These are phyloP conservation scores for Populus tremula DNA, from an alignment of 345 rosid species.

Conservation along the genomic window DNA sequence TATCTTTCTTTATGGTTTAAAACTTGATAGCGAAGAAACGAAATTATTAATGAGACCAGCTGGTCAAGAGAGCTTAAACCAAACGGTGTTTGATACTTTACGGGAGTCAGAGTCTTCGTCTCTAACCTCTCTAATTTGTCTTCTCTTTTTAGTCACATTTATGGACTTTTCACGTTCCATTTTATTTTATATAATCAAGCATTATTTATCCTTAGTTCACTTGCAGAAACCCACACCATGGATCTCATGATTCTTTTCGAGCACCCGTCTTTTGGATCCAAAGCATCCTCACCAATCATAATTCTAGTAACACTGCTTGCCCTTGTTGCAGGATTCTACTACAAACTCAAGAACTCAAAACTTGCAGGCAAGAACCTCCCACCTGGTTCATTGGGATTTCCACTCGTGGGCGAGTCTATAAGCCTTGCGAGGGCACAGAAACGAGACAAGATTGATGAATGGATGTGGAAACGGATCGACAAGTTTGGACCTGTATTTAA, in stretches of 20 bases:
- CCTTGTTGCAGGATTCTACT: constrained; percentile 1
- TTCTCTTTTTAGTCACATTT: no score
- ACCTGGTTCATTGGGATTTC: constrained; percentile 1
- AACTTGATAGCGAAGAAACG: no score
- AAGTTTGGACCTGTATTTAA: neutral
- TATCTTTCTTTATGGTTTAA: no score
- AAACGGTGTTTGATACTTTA: no score
- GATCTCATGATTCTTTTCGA: neutral
- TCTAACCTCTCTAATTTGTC: no score
- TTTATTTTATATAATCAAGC: no score
- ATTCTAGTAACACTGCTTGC: neutral
- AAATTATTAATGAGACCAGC: no score
- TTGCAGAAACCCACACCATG: neutral
- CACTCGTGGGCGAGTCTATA: constrained; percentile 1
- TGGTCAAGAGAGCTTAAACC: no score
- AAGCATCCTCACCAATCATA: neutral
- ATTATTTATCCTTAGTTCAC: no score
- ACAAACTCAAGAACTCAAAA: neutral
- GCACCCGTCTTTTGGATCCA: neutral
- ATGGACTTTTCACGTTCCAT: no score
- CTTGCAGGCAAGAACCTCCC: constrained; percentile 1
- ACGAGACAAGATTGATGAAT: neutral
- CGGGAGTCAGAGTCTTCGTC: no score
- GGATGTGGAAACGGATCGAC: neutral
- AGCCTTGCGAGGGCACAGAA: constrained; percentile 1